These are phyloP conservation scores for Metschnikowia aberdeeniae DNA, from an alignment of 805 yeast species.

Conservation along the genomic window DNA sequence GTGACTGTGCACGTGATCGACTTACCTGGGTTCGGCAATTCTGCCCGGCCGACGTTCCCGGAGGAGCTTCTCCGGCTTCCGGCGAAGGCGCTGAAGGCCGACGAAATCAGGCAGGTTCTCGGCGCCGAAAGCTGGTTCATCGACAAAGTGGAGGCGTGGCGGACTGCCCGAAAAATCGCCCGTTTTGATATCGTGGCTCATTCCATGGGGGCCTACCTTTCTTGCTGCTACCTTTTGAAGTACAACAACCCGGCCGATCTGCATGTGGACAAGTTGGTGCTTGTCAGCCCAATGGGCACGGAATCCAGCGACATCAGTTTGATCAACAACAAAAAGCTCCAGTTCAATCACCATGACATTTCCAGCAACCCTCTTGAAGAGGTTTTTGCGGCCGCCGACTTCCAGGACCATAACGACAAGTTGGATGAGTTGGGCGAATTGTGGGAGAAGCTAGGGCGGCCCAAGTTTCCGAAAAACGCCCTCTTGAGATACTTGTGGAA, in stretches of 20 bases:
- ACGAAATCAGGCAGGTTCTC: constrained; percentile 30
- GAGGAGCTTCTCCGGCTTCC: constrained; percentile 22
- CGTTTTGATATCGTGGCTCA: constrained; percentile 34
- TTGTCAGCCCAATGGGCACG: constrained; percentile 44
- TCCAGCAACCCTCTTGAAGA: constrained; percentile 37
- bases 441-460: constrained; percentile 35
- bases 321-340: constrained; percentile 27
- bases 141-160: constrained; percentile 37
- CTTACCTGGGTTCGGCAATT: constrained; percentile 42
- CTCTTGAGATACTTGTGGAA: constrained; percentile 35
- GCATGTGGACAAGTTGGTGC: constrained; percentile 22
- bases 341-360: constrained; percentile 30
- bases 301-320: constrained; percentile 36
- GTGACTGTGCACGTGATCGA: constrained; percentile 38
- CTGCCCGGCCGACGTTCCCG: constrained; percentile 39
- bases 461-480: constrained; percentile 33
- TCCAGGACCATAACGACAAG: constrained; percentile 16
- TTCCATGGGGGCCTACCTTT: constrained; percentile 42
- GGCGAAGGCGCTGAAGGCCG: constrained; percentile 11
- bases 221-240: constrained; percentile 39
- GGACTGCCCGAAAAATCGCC: constrained; percentile 20
- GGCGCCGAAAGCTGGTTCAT: constrained; percentile 40
- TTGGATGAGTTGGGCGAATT: constrained; percentile 17
- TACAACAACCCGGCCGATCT: constrained; percentile 20
- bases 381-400: constrained; percentile 20